A percentile compares a stretch with the other conserved stretches of the same genome.
phyloP scores from a whole-genome alignment of 1,284 basidiomycete genomes.

The Moniliophthora roreri region DNA sequence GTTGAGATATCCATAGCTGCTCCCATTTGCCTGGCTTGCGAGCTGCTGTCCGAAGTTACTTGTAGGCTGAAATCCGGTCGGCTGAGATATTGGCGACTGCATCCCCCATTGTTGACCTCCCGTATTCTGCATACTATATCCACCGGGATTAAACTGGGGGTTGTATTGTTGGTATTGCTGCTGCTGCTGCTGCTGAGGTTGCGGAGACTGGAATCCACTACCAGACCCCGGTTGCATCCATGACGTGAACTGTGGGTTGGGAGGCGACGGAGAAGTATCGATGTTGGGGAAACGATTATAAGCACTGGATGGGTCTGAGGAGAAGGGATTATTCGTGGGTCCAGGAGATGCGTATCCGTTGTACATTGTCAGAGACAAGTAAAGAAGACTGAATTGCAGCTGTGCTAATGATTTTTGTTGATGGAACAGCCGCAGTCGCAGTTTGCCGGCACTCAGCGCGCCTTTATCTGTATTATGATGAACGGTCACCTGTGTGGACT shows the following conservation, averaged over 20 bases:
- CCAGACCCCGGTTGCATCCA: constrained; percentile 28
- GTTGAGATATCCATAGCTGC: constrained; percentile 43
- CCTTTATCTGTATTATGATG: too few species aligned
- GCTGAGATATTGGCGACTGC: constrained; percentile 18
- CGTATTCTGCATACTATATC: constrained; percentile 5
- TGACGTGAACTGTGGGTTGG: constrained; percentile 26
- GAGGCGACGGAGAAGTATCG: constrained; percentile 25
- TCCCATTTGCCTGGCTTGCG: constrained; percentile 26
- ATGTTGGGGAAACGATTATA: constrained; percentile 56
- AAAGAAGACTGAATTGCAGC: not conserved
- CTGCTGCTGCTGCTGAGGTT: constrained; percentile 20
- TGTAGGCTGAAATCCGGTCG: constrained; percentile 35
- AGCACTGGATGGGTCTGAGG: constrained; percentile 41
- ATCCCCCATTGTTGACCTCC: constrained; percentile 7
- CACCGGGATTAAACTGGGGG: constrained; percentile 1
- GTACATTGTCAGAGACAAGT: constrained; percentile 32
- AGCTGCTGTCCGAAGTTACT: constrained; percentile 39
- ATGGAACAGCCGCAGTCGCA: not conserved
- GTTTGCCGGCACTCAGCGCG: not conserved
- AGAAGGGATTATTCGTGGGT: constrained; percentile 59
- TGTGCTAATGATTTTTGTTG: not conserved
- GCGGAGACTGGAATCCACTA: constrained; percentile 31
- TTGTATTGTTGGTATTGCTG: constrained; percentile 1
- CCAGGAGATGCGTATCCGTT: constrained; percentile 33
- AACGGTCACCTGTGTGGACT: too few species aligned